Conservation (phyloP, 495 filamentous ascomycete genomes). For the Penicillium simplicissimum region DNA sequence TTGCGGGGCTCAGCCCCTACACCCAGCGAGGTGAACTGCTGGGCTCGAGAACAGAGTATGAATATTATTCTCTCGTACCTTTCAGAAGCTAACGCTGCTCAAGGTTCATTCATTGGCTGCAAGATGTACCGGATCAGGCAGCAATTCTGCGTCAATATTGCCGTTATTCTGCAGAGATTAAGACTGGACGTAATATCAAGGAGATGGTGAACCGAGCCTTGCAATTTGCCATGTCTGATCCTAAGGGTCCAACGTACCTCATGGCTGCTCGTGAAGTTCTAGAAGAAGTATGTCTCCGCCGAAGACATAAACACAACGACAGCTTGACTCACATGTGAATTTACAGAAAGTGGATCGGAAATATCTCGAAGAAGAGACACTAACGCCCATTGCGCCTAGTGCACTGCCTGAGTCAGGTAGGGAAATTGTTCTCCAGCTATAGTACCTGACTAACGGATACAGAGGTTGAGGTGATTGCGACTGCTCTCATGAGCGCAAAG, state of each 20-base stretch:
- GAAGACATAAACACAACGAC: neutral
- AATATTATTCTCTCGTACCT: neutral
- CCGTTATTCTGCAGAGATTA: constrained; percentile 81
- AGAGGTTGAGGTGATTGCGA: constrained; percentile 60
- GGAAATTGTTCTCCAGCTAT: neutral
- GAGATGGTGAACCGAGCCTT: constrained; percentile 87
- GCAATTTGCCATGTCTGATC: constrained; percentile 75
- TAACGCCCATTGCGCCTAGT: constrained; percentile 69
- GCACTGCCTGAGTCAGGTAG: constrained; percentile 62
- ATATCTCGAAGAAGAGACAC: constrained; percentile 60
- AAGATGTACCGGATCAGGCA: constrained; percentile 89
- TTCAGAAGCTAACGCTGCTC: neutral
- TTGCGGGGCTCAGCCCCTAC: constrained; percentile 82
- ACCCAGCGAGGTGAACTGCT: constrained; percentile 84
- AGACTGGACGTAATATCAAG: constrained; percentile 85
- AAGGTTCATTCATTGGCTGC: constrained; percentile 79
- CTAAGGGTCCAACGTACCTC: constrained; percentile 81
- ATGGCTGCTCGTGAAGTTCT: constrained; percentile 80
- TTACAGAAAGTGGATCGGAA: constrained; percentile 45
- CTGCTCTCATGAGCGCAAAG: constrained; percentile 65
- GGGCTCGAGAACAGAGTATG: constrained; percentile 80
- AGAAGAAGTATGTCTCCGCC: constrained; percentile 76
- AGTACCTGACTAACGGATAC: neutral
- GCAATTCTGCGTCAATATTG: constrained; percentile 88
- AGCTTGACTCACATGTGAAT: neutral